Evolutionary conservation across 495 filamentous ascomycete species (phyloP), one percentile per base, ranked within the genome.

Genomic region (Margaritispora aquatica): DNA sequence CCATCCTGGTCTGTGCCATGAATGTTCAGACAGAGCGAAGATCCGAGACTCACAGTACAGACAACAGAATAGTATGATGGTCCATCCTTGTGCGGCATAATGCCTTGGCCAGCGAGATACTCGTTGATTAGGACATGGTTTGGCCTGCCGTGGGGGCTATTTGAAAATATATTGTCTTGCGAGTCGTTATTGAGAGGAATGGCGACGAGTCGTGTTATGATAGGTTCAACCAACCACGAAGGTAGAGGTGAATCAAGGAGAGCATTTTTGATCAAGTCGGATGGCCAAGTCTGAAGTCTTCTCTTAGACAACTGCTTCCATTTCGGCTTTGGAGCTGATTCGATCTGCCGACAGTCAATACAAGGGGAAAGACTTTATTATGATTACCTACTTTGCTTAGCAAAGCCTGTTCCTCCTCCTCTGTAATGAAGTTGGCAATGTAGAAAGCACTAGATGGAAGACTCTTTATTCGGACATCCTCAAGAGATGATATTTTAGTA

Each of bases 71-170:
- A 77, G 68, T 98, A 98, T 0, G 93, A 91, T 1, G 78, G 69
- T 0, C 94, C 94, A 66, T 98, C 94, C 73, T 98, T 92, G 68
- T 98, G 94, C 54, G 92, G 84, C 88, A 97, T 93, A 60, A 97
- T 98, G 7, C 94, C 94, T 63, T 96, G 87, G 1, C 89, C 90
- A 0, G 89, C 84, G 0, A 71, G 73, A 71, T 98, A 98, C 71
- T 97, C 92, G 66, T 98, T 98, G 41, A 97, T 81, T 19, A 98
- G 78, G 49, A 94, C 88, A 75, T 98, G 94, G 61, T 98, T 98
- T 27, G 93, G 91, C 2, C 71, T 75, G 10, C 72, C 59, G 64
- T 97, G 92, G 24, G 92, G 89, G 23, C 90, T 82, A 20, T 78
- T 66, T 2, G 71, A 67, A 71, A 96, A 97, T 22, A 96, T 77